A percentile compares a stretch with the other conserved stretches of the same genome.
These are phyloP conservation scores for Rhynchospora tenuis DNA, from an alignment of 176 grass and related monocot genomes.

Conservation along the genomic window DNA sequence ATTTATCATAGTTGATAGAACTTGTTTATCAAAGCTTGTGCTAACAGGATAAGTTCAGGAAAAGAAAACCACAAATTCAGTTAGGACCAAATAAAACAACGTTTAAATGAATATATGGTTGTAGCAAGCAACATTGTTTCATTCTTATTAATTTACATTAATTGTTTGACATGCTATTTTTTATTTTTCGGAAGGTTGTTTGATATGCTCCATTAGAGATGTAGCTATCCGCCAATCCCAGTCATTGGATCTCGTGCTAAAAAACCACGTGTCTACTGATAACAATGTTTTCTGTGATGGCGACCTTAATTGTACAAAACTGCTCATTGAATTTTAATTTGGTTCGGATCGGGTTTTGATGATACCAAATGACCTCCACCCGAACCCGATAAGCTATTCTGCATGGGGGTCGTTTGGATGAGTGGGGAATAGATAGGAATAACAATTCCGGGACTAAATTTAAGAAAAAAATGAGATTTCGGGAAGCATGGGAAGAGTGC, in stretches of 20 bases:
- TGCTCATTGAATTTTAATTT: not conserved
- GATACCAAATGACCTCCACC: not conserved
- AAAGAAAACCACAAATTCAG: not conserved
- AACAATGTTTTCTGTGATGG: not conserved
- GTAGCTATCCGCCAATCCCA: conserved; percentile 11
- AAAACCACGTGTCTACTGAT: not conserved
- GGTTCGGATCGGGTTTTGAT: not conserved
- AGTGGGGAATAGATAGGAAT: too few species aligned
- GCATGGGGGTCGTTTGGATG: too few species aligned
- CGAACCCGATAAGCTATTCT: not conserved
- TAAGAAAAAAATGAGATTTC: too few species aligned
- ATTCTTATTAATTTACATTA: too few species aligned
- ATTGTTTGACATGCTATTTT: too few species aligned
- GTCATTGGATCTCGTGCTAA: not conserved
- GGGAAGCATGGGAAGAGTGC: too few species aligned
- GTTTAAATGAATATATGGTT: too few species aligned
- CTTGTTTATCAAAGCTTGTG: not conserved
- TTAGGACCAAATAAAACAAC: too few species aligned
- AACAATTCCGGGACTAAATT: too few species aligned
- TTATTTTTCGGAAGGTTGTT: too few species aligned
- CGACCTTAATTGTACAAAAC: not conserved
- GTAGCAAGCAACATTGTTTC: too few species aligned
- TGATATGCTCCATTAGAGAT: not conserved
- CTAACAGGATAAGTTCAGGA: not conserved
- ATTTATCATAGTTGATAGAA: conserved; percentile 1